phyloP scores from a whole-genome alignment of 345 rosid species.

The Erodium maritimum region DNA sequence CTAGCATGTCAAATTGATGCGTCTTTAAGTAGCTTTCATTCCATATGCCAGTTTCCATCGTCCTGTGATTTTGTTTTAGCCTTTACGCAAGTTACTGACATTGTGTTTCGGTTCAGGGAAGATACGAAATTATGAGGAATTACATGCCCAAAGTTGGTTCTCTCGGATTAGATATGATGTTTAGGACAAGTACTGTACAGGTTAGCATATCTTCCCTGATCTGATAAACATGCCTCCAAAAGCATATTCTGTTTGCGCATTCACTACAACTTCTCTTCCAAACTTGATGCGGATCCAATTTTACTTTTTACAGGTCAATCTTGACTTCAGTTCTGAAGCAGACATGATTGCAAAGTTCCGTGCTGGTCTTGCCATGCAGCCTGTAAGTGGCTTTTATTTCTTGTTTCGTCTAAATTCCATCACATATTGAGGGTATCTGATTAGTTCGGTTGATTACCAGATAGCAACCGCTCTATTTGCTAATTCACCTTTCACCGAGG shows the following conservation, averaged over 20 bases:
- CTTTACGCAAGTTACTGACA: constrained; percentile 14
- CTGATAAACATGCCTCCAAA: neutral
- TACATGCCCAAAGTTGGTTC: constrained; percentile 98
- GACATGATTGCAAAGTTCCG: constrained; percentile 97
- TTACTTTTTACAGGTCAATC: constrained; percentile 91
- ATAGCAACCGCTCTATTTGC: constrained; percentile 98
- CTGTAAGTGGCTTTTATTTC: constrained; percentile 39
- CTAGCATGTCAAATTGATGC: no score
- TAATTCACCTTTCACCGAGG: constrained; percentile 95
- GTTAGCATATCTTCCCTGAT: constrained; percentile 29
- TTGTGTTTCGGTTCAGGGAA: constrained; percentile 57
- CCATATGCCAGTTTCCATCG: neutral
- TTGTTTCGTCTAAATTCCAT: neutral
- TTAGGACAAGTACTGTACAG: constrained; percentile 97
- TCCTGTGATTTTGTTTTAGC: constrained; percentile 3
- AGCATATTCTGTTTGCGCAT: neutral
- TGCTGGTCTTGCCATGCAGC: constrained; percentile 95
- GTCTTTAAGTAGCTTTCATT: neutral
- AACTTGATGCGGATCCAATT: neutral
- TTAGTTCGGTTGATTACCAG: constrained; percentile 32
- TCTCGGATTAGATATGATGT: constrained; percentile 97
- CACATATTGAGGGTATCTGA: constrained; percentile 15
- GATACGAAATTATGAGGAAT: constrained; percentile 92
- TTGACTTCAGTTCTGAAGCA: constrained; percentile 88
- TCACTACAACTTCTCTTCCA: neutral